Evolutionary conservation across 2,329 filamentous ascomycete genomes (phyloP), one percentile per base, ranked within the genome.

Genomic region (Cordyceps farinosa): DNA sequence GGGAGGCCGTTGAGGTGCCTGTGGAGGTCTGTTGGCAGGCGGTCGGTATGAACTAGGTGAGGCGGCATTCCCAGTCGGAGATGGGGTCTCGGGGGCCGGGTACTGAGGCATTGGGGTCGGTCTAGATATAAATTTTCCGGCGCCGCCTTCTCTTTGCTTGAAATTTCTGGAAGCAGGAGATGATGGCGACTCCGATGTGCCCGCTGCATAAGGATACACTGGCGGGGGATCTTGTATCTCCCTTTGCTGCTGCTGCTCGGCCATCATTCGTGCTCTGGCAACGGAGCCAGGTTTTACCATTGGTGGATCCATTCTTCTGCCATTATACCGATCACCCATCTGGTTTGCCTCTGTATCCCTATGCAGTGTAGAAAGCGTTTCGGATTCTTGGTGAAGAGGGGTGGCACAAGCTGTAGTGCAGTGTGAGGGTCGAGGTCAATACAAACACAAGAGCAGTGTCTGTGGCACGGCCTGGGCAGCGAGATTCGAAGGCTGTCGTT

Each of bases 1-100:
- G 11, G 84, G 84, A 10, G 86, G 86, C 66, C 85, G 79, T 69
- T 81, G 83, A 27, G 86, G 86, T 30, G 84, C 69, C 42, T 72
- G 79, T 45, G 79, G 76, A 42, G 80, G 79, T 65, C 78, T 77
- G 52, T 80, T 80, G n/a, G 79, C 74, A 17, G 82, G 80, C 60
- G 83, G 80, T 68, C 78, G 78, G 66, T 85, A 85, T 27, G 79
- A 75, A 59, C 79, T 76, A 22, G 73, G 61, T 47, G 77, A 74
- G 13, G 70, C 59, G 32, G 71, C 66, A 11, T 68, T 72, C 15
- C 71, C 64, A 17, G 76, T 69, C n/a, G 75, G 68, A 45, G 73
- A 69, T 27, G 78, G 69, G 15, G 79, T 75, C 17, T 74, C 77
- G 36, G 77, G 72, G 45, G 86, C 70, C 15, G 84, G 83, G 83